These are phyloP conservation scores for Termitomyces sp. DNA, from an alignment of 768 basidiomycete genomes.

Conservation along the genomic window DNA sequence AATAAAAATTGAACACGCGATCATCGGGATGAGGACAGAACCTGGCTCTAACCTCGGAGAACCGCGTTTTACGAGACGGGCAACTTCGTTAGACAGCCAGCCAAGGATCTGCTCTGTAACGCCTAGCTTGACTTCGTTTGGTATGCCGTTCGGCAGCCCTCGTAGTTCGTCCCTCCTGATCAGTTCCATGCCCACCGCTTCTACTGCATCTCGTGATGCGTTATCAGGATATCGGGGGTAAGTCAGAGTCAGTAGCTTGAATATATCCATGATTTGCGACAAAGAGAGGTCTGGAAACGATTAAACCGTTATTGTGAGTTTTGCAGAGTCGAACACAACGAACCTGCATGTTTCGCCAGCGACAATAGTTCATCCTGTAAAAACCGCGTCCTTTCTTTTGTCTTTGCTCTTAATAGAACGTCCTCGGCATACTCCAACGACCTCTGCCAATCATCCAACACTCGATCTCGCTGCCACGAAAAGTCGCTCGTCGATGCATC, in stretches of 20 bases:
- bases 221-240: conserved; percentile 78
- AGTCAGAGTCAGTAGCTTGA: conserved; percentile 68
- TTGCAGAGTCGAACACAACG: conserved; percentile 17
- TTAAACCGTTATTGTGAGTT: neutral
- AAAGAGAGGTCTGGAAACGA: conserved; percentile 48
- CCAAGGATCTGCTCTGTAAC: conserved; percentile 69
- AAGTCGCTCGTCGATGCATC: conserved; percentile 27
- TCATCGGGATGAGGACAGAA: conserved; percentile 3
- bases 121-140: conserved; percentile 46
- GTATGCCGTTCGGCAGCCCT: conserved; percentile 33
- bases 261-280: conserved; percentile 63
- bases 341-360: conserved; percentile 56
- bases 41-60: conserved; percentile 47
- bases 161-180: conserved; percentile 60
- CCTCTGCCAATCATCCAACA: conserved; percentile 51
- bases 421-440: conserved; percentile 53
- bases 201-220: conserved; percentile 67
- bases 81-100: conserved; percentile 71
- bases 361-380: conserved; percentile 58
- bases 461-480: conserved; percentile 51
- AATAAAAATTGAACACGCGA: neutral
- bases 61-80: conserved; percentile 48
- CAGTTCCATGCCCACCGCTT: conserved; percentile 60
- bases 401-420: conserved; percentile 46
- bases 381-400: conserved; percentile 53